A percentile compares a stretch with the other conserved stretches of the same genome.
Conservation (phyloP, 331 rosid genomes). For the Pyracantha coccinea region DNA sequence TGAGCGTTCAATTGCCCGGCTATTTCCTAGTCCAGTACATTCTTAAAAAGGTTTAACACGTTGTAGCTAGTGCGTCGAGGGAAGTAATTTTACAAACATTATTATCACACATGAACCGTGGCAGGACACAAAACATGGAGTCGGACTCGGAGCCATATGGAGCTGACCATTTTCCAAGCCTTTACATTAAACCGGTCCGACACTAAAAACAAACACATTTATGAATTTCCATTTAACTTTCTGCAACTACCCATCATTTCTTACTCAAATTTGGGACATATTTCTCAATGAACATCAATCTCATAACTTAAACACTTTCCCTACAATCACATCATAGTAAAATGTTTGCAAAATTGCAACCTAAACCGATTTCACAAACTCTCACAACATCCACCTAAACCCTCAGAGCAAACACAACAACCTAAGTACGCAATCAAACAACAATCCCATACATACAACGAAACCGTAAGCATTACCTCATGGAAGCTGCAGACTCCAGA, state of each 20-base stretch:
- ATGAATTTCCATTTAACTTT: neutral
- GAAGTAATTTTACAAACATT: neutral
- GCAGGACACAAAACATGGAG: neutral
- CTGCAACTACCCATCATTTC: neutral
- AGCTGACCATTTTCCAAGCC: neutral
- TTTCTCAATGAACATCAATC: neutral
- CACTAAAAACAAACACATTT: neutral
- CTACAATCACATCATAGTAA: neutral
- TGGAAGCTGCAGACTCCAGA: slow-evolving; percentile 71
- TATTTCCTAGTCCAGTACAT: neutral
- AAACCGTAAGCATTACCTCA: slow-evolving; percentile 36
- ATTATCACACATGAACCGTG: neutral
- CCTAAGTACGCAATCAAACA: neutral
- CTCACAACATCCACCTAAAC: neutral
- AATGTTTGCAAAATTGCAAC: neutral
- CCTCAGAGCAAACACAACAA: neutral
- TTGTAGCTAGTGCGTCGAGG: neutral
- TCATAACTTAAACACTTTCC: neutral
- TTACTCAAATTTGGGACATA: neutral
- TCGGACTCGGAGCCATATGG: neutral
- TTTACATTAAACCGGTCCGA: neutral
- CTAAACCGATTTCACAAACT: neutral
- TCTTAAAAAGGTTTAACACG: neutral
- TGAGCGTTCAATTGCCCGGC: no score
- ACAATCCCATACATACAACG: neutral